Percentiles rank a stretch among this genome's conserved stretches.
Conservation (phyloP, 2,329 filamentous ascomycete genomes). For the Penicillium polonicum region DNA sequence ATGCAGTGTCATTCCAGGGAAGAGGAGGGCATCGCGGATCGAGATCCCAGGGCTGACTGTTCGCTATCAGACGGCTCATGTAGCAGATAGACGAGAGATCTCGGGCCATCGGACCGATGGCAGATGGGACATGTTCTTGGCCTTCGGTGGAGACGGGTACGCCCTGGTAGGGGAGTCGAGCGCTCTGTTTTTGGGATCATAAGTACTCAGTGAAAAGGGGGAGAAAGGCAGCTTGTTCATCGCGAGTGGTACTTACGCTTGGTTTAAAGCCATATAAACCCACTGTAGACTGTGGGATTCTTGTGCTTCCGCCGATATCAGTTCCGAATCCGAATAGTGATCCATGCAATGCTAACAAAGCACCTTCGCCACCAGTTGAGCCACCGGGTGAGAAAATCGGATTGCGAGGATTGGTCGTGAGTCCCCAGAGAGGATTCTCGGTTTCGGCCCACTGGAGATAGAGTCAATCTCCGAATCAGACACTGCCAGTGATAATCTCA, state of each 20-base stretch:
- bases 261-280: constrained; percentile 53
- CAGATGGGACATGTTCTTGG: constrained; percentile 63
- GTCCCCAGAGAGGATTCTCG: constrained; percentile 53
- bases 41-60: constrained; percentile 52
- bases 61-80: constrained; percentile 50
- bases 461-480: neutral
- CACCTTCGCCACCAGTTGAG: constrained; percentile 48
- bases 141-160: constrained; percentile 62
- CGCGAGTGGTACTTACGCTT: constrained; percentile 29
- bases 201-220: neutral
- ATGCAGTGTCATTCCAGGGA: constrained; percentile 53
- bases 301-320: constrained; percentile 53
- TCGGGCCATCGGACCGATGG: constrained; percentile 60
- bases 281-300: constrained; percentile 51
- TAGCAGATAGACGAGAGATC: constrained; percentile 52
- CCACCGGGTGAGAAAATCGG: constrained; percentile 49
- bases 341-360: constrained; percentile 42
- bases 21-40: constrained; percentile 57
- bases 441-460: constrained; percentile 52
- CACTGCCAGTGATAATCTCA: no score
- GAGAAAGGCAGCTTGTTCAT: neutral
- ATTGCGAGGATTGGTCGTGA: constrained; percentile 50
- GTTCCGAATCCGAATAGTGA: constrained; percentile 52
- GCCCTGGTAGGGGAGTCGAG: constrained; percentile 57
- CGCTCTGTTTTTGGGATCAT: constrained; percentile 45